Evolutionary conservation across 2,329 filamentous ascomycete species (phyloP), one percentile per base, ranked within the genome.

Genomic region (Aspergillus fructus): DNA sequence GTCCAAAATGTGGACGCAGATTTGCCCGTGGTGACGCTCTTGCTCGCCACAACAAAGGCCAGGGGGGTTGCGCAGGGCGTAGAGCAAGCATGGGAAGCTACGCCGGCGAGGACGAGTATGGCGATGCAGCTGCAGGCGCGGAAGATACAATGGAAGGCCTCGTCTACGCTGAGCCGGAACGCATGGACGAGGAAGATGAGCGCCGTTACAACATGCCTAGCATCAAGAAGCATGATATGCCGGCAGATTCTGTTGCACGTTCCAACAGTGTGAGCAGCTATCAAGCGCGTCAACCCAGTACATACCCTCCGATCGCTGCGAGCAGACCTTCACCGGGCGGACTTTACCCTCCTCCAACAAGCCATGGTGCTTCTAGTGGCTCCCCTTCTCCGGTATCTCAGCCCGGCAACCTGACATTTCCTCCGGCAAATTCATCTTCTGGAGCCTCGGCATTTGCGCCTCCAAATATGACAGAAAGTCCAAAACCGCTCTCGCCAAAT

Each of bases 1-100:
- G 94, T 69, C 89, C 90, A 41, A 97, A 96, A 72, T 99, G 94
- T 72, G 91, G 96, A 64, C 86, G 94, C 60, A 91, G 93, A 65
- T 99, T 99, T 76, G 94, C 94, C 45, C 88, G 94, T 63, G 94
- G 94, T 12, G 94, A 99, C 80, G 94, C 94, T 24, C 78, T 99
- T 53, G 94, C 94, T 45, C 86, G 94, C 59, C 94, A 99, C 72
- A 96, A 91, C 71, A 97, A 97, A 76, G 94, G 94, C 34, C 90
- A 93, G 53, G 94, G 94, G 53, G 94, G 94, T 48, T 99, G 94
- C 76, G 94, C 96, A 12, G 94, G 94, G 56, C 86, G 94, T 56
- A 84, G 94, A 63, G 88, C 91, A 40, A 97, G 93, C 67, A 88
- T 92, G 83, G 88, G 89, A 43, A 88, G 88, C 71, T 96, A 92